Conservation (phyloP, 1,139 yeast genomes). For the Lodderomyces margitis region DNA sequence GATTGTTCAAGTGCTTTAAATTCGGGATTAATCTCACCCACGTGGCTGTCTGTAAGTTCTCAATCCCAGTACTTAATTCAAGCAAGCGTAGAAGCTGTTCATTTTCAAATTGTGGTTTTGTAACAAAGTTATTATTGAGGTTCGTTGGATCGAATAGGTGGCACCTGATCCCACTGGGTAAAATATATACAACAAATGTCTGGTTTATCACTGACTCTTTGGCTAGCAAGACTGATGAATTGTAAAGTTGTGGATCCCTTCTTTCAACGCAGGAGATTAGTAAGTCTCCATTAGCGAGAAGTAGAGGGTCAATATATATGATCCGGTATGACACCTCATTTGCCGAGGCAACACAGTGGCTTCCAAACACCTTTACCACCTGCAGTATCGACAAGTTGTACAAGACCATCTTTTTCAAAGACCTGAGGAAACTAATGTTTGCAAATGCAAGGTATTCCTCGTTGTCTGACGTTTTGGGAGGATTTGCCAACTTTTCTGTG, state of each 20-base stretch:
- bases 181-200: slow-evolving; percentile 54
- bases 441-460: slow-evolving; percentile 38
- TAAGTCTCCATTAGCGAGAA: slow-evolving; percentile 53
- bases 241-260: slow-evolving; percentile 29
- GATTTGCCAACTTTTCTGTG: slow-evolving; percentile 23
- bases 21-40: slow-evolving; percentile 74
- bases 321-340: slow-evolving; percentile 20
- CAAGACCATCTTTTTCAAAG: slow-evolving; percentile 55
- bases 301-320: slow-evolving; percentile 54
- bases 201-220: slow-evolving; percentile 19
- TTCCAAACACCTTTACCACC: slow-evolving; percentile 52
- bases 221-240: slow-evolving; percentile 20
- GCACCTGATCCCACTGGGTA: slow-evolving; percentile 77
- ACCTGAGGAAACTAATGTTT: slow-evolving; percentile 56
- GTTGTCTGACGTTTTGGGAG: slow-evolving; percentile 19
- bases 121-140: slow-evolving; percentile 14
- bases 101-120: slow-evolving; percentile 26
- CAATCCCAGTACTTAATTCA: slow-evolving; percentile 54
- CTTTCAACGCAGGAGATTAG: slow-evolving; percentile 29
- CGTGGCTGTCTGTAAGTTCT: slow-evolving; percentile 17
- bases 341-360: slow-evolving; percentile 37
- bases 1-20: slow-evolving; percentile 63
- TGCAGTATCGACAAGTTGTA: slow-evolving; percentile 43
- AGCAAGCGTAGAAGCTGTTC: slow-evolving; percentile 48
- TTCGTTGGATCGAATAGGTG: slow-evolving; percentile 42